phyloP scores from a whole-genome alignment of 192 early-diverging fungal genomes.

The Coemansia sp. region DNA sequence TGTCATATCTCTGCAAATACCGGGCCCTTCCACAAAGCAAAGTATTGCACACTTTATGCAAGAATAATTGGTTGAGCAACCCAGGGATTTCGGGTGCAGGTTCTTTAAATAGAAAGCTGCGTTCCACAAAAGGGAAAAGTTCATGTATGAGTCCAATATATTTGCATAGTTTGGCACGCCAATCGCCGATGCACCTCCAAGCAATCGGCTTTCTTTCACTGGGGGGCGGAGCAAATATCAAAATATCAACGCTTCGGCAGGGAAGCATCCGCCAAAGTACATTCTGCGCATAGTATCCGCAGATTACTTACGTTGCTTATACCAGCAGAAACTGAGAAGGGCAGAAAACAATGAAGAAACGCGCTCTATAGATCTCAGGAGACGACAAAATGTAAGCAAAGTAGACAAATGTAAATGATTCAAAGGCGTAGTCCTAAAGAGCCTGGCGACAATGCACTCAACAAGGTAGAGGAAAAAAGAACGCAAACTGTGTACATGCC shows the following conservation, averaged over 20 bases:
- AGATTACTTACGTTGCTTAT: background rate
- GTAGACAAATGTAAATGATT: background rate
- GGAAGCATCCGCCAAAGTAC: background rate
- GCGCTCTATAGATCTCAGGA: background rate
- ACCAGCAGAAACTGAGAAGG: background rate
- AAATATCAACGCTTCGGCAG: background rate
- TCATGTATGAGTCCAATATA: slow-evolving; percentile 8
- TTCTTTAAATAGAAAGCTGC: background rate
- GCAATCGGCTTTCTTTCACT: background rate
- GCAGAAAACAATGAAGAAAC: background rate
- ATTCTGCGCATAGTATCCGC: background rate
- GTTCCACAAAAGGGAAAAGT: slow-evolving; percentile 6
- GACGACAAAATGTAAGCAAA: background rate
- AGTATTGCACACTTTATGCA: background rate
- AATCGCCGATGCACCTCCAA: background rate
- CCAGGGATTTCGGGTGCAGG: background rate
- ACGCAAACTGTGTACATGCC: background rate
- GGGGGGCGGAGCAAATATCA: background rate
- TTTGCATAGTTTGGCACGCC: background rate
- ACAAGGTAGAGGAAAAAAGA: background rate
- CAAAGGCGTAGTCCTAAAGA: background rate
- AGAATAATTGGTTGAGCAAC: background rate
- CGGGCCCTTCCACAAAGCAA: background rate
- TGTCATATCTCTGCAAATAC: background rate
- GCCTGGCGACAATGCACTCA: background rate